Evolutionary conservation across 176 grass and related monocot genomes (phyloP), one percentile per base, ranked within the genome.

Genomic region (Triticum turgidum): DNA sequence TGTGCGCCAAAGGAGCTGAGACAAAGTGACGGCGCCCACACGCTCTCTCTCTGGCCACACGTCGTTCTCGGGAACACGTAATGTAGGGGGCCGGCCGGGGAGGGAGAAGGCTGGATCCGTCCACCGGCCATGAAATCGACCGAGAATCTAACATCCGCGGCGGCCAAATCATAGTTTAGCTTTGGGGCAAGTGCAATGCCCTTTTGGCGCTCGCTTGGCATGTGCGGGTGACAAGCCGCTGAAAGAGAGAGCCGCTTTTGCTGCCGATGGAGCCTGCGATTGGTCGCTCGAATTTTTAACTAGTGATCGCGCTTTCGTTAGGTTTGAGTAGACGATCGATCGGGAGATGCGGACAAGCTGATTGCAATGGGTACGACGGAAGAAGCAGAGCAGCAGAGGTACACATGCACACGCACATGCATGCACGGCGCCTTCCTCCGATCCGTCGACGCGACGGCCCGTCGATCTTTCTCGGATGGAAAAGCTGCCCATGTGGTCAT

Each of bases 221-320:
- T 83, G 63, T 88, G 80, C 72, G 41, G 15, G 86, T 83, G 86
- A 71, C 80, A 27, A 61, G 59, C 17, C 11, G 58, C 41, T 35
- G 33, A 65, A 84, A 76, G 71, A 18, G 62, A 44, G 34, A 21
- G 5, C 2, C 6, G 39, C 25, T 69, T 61, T 73, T 63, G 54
- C 5, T 21, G 61, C 7, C 15, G 51, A 52, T 54, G 15, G 15
- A 18, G 15, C 51, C n/a, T 11, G n/a, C 20, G 20, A n/a, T 25
- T 10, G 61, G n/a, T 62, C 18, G 6, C 54, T 21, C 9, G 18
- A 59, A 59, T 59, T 25, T 25, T 25, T 9, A 58, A 59, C 15
- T 21, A 58, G 56, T 59, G 18, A 59, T 59, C 7, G 7, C 20
- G 18, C 56, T 59, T 59, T 59, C 56, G 2, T 21, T 3, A 7